A percentile compares a stretch with the other conserved stretches of the same genome.
phyloP scores from a whole-genome alignment of 169 alveolate genomes.

The Besnoitia besnoiti region DNA sequence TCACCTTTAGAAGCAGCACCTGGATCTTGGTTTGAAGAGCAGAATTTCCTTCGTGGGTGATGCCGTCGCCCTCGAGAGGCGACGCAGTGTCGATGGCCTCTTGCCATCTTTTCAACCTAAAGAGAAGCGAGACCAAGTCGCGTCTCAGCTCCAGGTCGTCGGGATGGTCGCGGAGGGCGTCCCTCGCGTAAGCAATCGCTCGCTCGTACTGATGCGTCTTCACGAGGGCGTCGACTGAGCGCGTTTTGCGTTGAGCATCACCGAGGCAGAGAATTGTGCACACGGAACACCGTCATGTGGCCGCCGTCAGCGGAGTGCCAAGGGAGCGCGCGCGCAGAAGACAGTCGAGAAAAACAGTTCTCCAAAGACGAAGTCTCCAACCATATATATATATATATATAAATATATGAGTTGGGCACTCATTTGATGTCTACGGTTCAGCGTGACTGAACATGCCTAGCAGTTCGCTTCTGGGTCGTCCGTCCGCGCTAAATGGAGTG shows the following conservation, averaged over 20 bases:
- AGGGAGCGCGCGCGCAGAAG: too few relatives aligned
- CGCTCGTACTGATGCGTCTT: slow-evolving; percentile 25
- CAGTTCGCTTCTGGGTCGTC: too few relatives aligned
- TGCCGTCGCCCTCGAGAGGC: neutral
- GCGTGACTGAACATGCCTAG: too few relatives aligned
- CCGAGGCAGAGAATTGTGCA: neutral
- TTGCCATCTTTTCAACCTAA: slow-evolving; percentile 2
- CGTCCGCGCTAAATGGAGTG: too few relatives aligned
- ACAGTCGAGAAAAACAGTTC: too few relatives aligned
- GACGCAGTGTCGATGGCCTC: slow-evolving; percentile 29
- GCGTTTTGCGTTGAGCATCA: neutral
- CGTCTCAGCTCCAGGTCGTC: slow-evolving; percentile 1
- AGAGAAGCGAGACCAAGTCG: neutral
- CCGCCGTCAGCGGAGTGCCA: neutral
- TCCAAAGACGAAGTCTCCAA: too few relatives aligned
- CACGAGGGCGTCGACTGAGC: neutral
- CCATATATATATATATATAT: too few relatives aligned
- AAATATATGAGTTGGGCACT: too few relatives aligned
- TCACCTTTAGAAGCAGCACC: neutral
- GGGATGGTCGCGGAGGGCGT: neutral
- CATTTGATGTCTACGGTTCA: too few relatives aligned
- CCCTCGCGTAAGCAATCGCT: neutral
- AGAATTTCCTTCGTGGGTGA: neutral
- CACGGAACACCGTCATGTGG: neutral
- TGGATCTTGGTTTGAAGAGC: neutral